Evolutionary conservation across 495 filamentous ascomycete species (phyloP), one percentile per base, ranked within the genome.

Genomic region (Annulohypoxylon moriforme): DNA sequence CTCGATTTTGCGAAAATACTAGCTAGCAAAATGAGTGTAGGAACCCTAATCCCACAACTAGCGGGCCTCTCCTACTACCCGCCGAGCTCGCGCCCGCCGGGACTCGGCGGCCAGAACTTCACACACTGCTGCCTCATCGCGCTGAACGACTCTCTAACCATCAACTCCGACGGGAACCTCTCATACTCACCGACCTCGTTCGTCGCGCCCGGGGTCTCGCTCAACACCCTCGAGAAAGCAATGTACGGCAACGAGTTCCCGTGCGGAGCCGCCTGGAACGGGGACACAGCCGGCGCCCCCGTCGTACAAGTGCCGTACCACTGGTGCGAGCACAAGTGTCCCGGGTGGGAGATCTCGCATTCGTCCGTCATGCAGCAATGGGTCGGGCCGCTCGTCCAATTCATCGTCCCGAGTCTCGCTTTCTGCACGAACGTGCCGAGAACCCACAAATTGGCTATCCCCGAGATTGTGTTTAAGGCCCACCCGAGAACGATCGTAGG

Each of bases 371-470:
- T 73, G 73, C 71, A 67, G 58, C 70, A 73, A 40, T 79, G 72
- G 74, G 67, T 77, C 38, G 68, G 70, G 10, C 77, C 71, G 0
- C 73, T 77, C 24, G 77, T 77, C n/a, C 76, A 69, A 16, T 82
- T 74, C 64, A 76, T 80, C 34, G 60, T 75, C 20, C 74, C 71
- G 0, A 75, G 75, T n/a, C 60, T 80, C 0, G 78, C 76, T 0
- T 80, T 80, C 53, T 79, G 79, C 61, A 68, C 75, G 40, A 74
- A 77, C 31, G 75, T 77, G 4, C 79, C 76, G 16, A 70, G 76
- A 10, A 68, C 72, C 9, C 69, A 73, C 10, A 80, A 80, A 52
- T 64, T 80, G 1, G 60, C 66, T 7, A 75, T 80, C 53, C 74
- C 76, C 3, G 63, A 76, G 11, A 18, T 76, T 36, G 74, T 79